These are phyloP conservation scores for Sordaria brevicollis DNA, from an alignment of 495 filamentous ascomycete species.

Conservation along the genomic window DNA sequence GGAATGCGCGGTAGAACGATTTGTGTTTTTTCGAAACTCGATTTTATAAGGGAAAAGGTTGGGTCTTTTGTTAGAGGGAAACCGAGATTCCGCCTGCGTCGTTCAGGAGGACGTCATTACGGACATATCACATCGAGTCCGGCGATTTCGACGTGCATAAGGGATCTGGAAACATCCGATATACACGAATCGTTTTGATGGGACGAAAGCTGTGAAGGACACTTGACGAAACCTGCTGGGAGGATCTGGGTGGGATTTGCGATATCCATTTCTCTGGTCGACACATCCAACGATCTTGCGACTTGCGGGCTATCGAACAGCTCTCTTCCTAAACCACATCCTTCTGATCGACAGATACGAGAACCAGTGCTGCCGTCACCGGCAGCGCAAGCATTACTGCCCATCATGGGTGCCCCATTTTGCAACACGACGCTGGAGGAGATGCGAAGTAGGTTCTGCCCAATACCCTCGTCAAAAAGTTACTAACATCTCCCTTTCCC, in stretches of 20 bases:
- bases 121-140: not conserved
- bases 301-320: not conserved
- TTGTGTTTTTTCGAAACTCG: not conserved
- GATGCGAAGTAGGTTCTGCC: constrained; percentile 37
- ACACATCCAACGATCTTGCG: not conserved
- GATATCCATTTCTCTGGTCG: not conserved
- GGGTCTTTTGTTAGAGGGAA: not conserved
- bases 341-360: not conserved
- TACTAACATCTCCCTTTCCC: not conserved
- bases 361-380: not conserved
- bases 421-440: constrained; percentile 48
- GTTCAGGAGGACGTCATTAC: not conserved
- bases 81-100: not conserved
- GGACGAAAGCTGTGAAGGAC: not conserved
- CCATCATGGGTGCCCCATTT: not conserved
- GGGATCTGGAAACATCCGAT: not conserved
- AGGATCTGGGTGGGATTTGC: not conserved
- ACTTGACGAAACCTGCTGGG: not conserved
- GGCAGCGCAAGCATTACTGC: not conserved
- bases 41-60: not conserved
- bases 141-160: not conserved
- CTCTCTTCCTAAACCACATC: not conserved
- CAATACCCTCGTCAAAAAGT: not conserved
- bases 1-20: not conserved
- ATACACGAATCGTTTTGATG: not conserved